Conservation (phyloP, 2,329 filamentous ascomycete species). For the Microthyrium microscopicum region DNA sequence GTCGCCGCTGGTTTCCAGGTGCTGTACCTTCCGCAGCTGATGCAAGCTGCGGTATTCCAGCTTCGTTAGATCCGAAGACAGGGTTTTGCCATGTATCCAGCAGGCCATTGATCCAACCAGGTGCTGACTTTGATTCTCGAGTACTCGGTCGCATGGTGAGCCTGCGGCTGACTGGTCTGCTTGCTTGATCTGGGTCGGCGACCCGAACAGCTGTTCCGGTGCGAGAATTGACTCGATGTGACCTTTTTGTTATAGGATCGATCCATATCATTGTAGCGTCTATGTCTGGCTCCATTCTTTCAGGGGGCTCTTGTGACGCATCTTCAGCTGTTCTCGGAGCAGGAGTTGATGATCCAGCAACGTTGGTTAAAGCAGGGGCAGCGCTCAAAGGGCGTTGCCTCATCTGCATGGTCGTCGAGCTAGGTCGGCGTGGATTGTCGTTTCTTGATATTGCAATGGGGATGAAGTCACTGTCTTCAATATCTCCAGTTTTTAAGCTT, state of each 20-base stretch:
- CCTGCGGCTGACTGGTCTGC: slow-evolving; percentile 14
- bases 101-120: slow-evolving; percentile 43
- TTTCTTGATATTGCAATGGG: no score
- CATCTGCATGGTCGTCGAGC: no score
- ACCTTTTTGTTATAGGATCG: slow-evolving; percentile 41
- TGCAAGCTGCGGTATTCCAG: slow-evolving; percentile 23
- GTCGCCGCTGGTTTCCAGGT: no score
- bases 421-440: no score
- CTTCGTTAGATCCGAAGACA: slow-evolving; percentile 42
- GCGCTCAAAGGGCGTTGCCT: no score
- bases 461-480: no score
- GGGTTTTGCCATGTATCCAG: slow-evolving; percentile 59
- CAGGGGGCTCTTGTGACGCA: background rate
- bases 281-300: background rate
- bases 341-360: background rate
- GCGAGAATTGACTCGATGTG: slow-evolving; percentile 34
- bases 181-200: slow-evolving; percentile 8
- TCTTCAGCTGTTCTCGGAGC: background rate
- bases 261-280: slow-evolving; percentile 37
- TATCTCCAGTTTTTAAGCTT: no score
- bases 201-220: slow-evolving; percentile 31
- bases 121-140: background rate
- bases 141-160: slow-evolving; percentile 11
- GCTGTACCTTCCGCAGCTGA: slow-evolving; percentile 9
- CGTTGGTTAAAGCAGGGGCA: slow-evolving; percentile 1